These are phyloP conservation scores for Niveomyces coronatus DNA, from an alignment of 2,329 filamentous ascomycete species.

Conservation along the genomic window DNA sequence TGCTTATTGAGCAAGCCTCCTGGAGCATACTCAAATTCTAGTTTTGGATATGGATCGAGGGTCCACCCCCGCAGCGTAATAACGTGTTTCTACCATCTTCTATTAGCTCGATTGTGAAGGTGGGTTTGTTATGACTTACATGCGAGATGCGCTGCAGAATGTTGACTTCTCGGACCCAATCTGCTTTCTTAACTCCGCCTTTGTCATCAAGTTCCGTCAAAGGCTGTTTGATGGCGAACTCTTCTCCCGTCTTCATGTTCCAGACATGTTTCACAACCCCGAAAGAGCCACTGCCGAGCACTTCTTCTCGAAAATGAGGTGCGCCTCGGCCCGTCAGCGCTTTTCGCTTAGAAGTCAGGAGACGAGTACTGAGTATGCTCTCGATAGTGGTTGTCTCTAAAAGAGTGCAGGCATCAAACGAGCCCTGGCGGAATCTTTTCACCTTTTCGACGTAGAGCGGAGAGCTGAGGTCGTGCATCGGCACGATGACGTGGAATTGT, in stretches of 20 bases:
- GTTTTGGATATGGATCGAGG: not conserved
- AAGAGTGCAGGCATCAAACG: not conserved
- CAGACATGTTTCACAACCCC: not conserved
- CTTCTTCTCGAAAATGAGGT: no score
- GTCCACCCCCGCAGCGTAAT: not conserved
- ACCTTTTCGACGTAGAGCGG: not conserved
- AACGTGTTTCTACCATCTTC: not conserved
- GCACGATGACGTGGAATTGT: not conserved
- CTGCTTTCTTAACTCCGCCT: not conserved
- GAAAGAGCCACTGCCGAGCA: no score
- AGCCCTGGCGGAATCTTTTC: not conserved
- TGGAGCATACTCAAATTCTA: not conserved
- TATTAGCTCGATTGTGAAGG: not conserved
- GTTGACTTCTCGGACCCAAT: not conserved
- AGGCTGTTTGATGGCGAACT: not conserved
- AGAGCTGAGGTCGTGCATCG: not conserved
- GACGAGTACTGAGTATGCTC: not conserved
- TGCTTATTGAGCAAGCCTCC: not conserved
- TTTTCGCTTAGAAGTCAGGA: no score
- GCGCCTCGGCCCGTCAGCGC: no score
- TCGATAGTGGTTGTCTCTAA: not conserved
- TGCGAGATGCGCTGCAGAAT: not conserved
- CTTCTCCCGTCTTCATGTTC: not conserved
- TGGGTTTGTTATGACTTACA: not conserved
- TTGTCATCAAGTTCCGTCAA: not conserved